These are phyloP conservation scores for Syzygium jambos DNA, from an alignment of 345 rosid species.

Conservation along the genomic window DNA sequence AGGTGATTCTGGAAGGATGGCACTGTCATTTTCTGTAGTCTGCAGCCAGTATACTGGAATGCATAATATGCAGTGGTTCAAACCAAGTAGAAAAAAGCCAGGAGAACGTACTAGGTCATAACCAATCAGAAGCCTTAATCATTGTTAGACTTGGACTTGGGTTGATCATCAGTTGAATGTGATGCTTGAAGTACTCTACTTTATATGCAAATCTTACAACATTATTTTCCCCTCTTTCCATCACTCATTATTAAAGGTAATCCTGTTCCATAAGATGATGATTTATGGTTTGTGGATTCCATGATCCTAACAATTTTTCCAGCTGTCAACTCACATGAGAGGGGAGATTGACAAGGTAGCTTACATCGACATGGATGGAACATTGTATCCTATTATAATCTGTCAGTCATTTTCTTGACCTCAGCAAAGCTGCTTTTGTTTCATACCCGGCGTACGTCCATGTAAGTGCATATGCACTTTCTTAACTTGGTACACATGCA, in stretches of 20 bases:
- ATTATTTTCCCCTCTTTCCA: not conserved
- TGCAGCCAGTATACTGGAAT: too few species aligned
- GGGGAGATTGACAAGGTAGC: slow-evolving; percentile 94
- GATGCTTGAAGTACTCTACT: not conserved
- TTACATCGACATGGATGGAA: slow-evolving; percentile 82
- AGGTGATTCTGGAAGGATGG: too few species aligned
- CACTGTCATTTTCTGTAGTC: too few species aligned
- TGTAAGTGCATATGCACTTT: slow-evolving; percentile 6
- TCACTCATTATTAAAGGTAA: too few species aligned
- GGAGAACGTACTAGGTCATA: not conserved
- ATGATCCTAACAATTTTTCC: slow-evolving; percentile 1
- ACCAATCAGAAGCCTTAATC: not conserved
- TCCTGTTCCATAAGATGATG: too few species aligned
- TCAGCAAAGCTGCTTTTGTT: not conserved
- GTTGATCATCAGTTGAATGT: not conserved
- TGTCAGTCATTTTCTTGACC: not conserved
- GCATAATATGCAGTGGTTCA: too few species aligned
- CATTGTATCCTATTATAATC: slow-evolving; percentile 56
- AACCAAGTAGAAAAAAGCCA: too few species aligned
- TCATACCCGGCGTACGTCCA: too few species aligned
- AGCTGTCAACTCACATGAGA: slow-evolving; percentile 83
- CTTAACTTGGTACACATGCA: slow-evolving; percentile 27
- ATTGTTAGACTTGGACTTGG: not conserved
- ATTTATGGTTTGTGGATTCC: not conserved
- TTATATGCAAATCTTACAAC: not conserved